These are phyloP conservation scores for Quercus tomentella DNA, from an alignment of 331 rosid genomes.

Conservation along the genomic window DNA sequence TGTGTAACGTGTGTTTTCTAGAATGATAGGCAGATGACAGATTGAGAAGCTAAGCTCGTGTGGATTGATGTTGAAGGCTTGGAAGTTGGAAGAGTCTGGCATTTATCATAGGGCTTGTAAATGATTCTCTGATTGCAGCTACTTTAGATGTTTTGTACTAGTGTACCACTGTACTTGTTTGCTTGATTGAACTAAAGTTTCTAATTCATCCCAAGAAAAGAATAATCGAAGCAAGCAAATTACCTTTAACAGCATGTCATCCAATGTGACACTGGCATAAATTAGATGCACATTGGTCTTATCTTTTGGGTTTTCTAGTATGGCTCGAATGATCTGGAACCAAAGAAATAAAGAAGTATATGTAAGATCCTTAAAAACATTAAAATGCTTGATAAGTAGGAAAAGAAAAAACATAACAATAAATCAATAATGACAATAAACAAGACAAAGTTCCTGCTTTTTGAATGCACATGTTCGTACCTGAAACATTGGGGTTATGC, in stretches of 20 bases:
- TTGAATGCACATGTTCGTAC: conserved; percentile 23
- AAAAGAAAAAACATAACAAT: not conserved
- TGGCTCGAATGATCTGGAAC: conserved; percentile 46
- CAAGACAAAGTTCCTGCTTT: not conserved
- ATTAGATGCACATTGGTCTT: conserved; percentile 52
- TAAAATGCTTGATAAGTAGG: not conserved
- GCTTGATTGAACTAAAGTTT: not conserved
- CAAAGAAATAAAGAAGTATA: not conserved
- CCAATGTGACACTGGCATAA: conserved; percentile 63
- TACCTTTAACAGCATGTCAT: conserved; percentile 73
- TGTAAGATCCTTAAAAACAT: conserved; percentile 17
- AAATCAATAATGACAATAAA: too few relatives aligned
- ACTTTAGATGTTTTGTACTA: not conserved
- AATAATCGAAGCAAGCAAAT: not conserved
- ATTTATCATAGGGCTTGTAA: too few relatives aligned
- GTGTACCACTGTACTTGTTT: too few relatives aligned
- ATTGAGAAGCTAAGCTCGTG: too few relatives aligned
- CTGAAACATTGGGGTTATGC: conserved; percentile 92
- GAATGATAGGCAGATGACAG: too few relatives aligned
- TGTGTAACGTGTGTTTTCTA: too few relatives aligned
- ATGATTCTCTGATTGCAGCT: too few relatives aligned
- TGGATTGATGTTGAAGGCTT: too few relatives aligned
- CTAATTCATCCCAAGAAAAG: not conserved
- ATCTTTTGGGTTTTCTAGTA: conserved; percentile 66
- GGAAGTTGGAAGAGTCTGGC: too few relatives aligned